Evolutionary conservation across 805 yeast species (phyloP).

Genomic region (Saccharomycopsis sp.): DNA sequence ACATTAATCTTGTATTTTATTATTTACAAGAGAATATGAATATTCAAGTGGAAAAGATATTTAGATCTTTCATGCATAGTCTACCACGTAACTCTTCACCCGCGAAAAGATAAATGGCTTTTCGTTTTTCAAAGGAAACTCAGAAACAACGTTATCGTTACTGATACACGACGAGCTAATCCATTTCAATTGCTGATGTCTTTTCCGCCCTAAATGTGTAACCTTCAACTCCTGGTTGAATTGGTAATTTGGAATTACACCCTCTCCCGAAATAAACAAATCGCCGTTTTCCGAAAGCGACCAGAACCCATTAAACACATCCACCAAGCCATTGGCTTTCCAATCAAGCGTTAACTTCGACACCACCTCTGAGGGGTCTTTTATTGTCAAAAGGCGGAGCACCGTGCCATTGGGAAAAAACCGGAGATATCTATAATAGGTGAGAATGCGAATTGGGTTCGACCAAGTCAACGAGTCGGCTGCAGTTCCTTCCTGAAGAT

Average conservation of each 20-base stretch:
- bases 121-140: constrained; percentile 60
- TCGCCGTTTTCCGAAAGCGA: constrained; percentile 38
- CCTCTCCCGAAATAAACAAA: constrained; percentile 34
- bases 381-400: constrained; percentile 58
- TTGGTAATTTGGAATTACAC: constrained; percentile 46
- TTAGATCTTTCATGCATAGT: no score
- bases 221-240: constrained; percentile 61
- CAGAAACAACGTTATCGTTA: constrained; percentile 47
- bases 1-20: no score
- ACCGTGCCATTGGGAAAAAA: constrained; percentile 76
- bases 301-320: constrained; percentile 51
- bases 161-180: constrained; percentile 50
- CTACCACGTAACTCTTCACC: constrained; percentile 29
- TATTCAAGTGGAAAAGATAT: no score
- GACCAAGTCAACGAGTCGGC: constrained; percentile 61
- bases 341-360: constrained; percentile 38
- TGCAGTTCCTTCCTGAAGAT: constrained; percentile 73
- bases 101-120: constrained; percentile 72
- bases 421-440: constrained; percentile 80
- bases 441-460: constrained; percentile 74
- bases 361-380: constrained; percentile 65
- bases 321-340: constrained; percentile 29
- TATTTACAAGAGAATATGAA: no score
- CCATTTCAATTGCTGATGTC: constrained; percentile 74
- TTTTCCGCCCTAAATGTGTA: constrained; percentile 50